Evolutionary conservation across 139 green algal species (phyloP), one percentile per base, ranked within the genome.

Genomic region (Auxenochlorella pyrenoidosa): DNA sequence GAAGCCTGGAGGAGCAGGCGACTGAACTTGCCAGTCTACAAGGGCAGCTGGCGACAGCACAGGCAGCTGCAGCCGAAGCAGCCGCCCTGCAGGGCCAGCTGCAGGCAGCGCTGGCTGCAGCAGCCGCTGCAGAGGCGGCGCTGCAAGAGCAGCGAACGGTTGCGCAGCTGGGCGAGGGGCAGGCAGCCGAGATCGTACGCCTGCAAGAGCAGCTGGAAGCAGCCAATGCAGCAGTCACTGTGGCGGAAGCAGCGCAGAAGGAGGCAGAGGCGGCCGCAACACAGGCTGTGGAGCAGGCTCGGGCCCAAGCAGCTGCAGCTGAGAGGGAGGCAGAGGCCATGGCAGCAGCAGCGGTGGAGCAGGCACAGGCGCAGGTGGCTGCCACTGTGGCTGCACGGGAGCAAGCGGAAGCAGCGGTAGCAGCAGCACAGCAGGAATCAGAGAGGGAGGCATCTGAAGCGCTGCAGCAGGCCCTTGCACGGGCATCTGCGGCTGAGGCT

Each of bases 171-270:
- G 75, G 2, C 1, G 40, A 34, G 21, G 38, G 3, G 19, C 36
- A 28, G 26, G 73, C 73, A 80, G 73, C 38, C 0, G 73, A 32
- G 22, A 15, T 34, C 2, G 26, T 26, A 15, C 28, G 63, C 40
- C 54, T 34, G 51, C 78, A 72, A 34, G 51, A 83, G 78, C 78
- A 83, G 78, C 16, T 83, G 51, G 70, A 30, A 40, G 66, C 28
- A 32, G 13, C 34, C 30, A 40, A 38, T 15, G 30, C 66, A 21
- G 66, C 66, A 73, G 66, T 28, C 16, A 5, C 30, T 38, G 12
- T 24, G 66, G 66, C 22, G 5, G 21, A 75, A n/a, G 32, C 34
- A 15, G 70, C 70, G 30, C n/a, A 47, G 2, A n/a, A 71, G 36
- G 16, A 76, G 70, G 70, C 70, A 44, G 54, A 63, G 54, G 70